Percentiles rank a stretch among this genome's conserved stretches.
phyloP scores from a whole-genome alignment of 371 early-diverging fungal species.

The Mucor mucedo region DNA sequence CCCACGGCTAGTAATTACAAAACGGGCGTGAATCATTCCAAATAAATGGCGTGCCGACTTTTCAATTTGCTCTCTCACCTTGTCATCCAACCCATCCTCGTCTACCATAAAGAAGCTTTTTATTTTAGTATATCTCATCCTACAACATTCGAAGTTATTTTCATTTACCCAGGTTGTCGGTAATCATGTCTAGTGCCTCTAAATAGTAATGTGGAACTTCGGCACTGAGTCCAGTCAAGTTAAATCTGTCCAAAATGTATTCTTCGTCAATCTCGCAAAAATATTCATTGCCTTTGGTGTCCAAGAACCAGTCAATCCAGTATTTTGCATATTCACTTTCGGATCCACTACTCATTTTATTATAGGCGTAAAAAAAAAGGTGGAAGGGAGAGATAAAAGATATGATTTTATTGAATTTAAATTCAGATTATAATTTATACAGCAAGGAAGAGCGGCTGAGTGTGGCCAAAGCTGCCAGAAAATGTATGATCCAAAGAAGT shows the following conservation, averaged over 20 bases:
- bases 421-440: too few species aligned
- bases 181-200: slow-evolving; percentile 92
- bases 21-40: slow-evolving; percentile 93
- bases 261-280: slow-evolving; percentile 96
- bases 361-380: too few species aligned
- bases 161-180: slow-evolving; percentile 72
- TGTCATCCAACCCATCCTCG: slow-evolving; percentile 70
- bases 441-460: too few species aligned
- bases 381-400: too few species aligned
- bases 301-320: slow-evolving; percentile 87
- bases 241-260: slow-evolving; percentile 95
- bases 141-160: too few species aligned
- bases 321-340: slow-evolving; percentile 74
- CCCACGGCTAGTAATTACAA: slow-evolving; percentile 87
- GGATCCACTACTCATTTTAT: slow-evolving; percentile 79
- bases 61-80: slow-evolving; percentile 73
- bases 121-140: too few species aligned
- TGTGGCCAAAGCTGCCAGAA: too few species aligned
- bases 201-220: slow-evolving; percentile 81
- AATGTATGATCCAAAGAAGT: too few species aligned
- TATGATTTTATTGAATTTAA: too few species aligned
- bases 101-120: slow-evolving; percentile 34
- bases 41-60: slow-evolving; percentile 87
- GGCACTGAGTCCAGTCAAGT: slow-evolving; percentile 88
- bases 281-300: slow-evolving; percentile 88